A percentile compares a stretch with the other conserved stretches of the same genome.
phyloP scores from a whole-genome alignment of 1,284 basidiomycete genomes.

The Amylostereum areolatum region DNA sequence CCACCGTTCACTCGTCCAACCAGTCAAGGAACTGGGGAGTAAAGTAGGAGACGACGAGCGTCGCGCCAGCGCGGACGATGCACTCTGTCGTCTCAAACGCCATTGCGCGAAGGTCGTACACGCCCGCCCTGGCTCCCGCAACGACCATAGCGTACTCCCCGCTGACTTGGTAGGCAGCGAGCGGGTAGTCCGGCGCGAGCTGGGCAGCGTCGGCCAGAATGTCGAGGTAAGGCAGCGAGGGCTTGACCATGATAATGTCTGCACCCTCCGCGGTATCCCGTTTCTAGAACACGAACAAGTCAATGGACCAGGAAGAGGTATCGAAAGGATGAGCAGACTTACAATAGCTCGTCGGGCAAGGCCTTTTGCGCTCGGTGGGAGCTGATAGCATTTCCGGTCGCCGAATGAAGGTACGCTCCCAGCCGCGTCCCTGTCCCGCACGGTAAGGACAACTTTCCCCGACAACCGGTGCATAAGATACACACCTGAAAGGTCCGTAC shows the following conservation, averaged over 20 bases:
- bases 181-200: constrained; percentile 80
- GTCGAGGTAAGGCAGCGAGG: constrained; percentile 93
- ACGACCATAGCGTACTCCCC: constrained; percentile 98
- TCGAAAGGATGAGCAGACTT: constrained; percentile 24
- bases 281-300: constrained; percentile 40
- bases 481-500: constrained; percentile 94
- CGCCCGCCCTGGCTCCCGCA: constrained; percentile 88
- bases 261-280: constrained; percentile 93
- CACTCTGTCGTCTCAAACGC: constrained; percentile 90
- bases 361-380: constrained; percentile 85
- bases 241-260: constrained; percentile 99
- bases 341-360: constrained; percentile 92
- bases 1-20: constrained; percentile 45
- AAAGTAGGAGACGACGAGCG: constrained; percentile 90
- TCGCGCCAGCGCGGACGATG: constrained; percentile 87
- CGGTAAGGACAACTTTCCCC: not conserved
- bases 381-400: constrained; percentile 95
- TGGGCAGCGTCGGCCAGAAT: constrained; percentile 86
- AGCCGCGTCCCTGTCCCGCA: constrained; percentile 75
- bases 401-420: constrained; percentile 94
- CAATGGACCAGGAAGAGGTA: not conserved
- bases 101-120: constrained; percentile 89
- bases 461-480: not conserved
- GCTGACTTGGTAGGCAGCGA: constrained; percentile 95
- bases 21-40: constrained; percentile 94